A percentile compares a stretch with the other conserved stretches of the same genome.
These are phyloP conservation scores for Fusarium sp. DNA, from an alignment of 2,329 filamentous ascomycete genomes.

Conservation along the genomic window DNA sequence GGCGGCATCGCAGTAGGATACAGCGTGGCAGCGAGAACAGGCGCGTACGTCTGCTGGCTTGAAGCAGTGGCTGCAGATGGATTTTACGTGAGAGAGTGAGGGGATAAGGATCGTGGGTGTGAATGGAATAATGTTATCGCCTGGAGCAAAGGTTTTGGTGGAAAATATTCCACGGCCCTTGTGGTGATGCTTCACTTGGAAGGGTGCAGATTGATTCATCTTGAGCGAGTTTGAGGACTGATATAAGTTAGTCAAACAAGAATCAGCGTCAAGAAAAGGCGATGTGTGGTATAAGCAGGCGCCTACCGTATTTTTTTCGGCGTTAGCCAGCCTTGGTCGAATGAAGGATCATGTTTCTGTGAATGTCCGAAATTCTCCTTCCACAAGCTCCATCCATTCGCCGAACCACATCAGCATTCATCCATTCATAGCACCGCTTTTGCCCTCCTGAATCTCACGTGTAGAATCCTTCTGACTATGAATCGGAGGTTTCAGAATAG, in stretches of 20 bases:
- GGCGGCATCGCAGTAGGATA: constrained; percentile 65
- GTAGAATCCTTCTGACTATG: not conserved
- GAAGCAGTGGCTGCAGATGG: constrained; percentile 66
- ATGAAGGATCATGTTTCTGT: not conserved
- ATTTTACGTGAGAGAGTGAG: constrained; percentile 56
- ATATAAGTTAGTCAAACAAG: not conserved
- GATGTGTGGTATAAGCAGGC: not conserved
- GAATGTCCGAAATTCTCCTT: constrained; percentile 33
- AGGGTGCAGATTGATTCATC: constrained; percentile 37
- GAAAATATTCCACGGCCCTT: constrained; percentile 64
- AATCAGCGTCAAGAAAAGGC: no score
- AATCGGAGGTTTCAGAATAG: not conserved
- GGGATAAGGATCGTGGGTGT: constrained; percentile 62
- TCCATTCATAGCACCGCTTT: constrained; percentile 7
- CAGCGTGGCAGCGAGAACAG: constrained; percentile 67
- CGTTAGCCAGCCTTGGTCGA: constrained; percentile 12
- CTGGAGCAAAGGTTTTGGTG: constrained; percentile 58
- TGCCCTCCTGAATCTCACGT: not conserved
- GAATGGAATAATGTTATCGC: constrained; percentile 62
- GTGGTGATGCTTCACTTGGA: constrained; percentile 50
- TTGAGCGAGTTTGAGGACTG: not conserved
- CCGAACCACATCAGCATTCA: constrained; percentile 7
- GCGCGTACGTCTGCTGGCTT: constrained; percentile 49
- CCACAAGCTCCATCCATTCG: constrained; percentile 8
- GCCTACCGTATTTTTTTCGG: not conserved